Conservation (phyloP, 2,329 filamentous ascomycete species). For the Monilinia fructicola region DNA sequence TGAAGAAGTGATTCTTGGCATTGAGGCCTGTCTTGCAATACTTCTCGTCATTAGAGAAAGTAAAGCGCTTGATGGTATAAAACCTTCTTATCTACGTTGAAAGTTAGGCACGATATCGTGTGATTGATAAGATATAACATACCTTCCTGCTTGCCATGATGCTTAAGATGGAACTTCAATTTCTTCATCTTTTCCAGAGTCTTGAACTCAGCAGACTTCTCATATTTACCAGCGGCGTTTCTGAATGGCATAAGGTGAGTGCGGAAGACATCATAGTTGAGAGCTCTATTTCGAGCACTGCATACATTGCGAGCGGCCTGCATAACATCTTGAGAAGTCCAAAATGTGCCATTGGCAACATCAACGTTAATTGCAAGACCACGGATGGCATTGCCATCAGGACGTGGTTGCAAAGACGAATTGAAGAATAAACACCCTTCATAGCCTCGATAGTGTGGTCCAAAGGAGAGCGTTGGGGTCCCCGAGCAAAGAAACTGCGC, state of each 20-base stretch:
- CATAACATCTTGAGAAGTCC: conserved; percentile 50
- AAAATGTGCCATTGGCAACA: conserved; percentile 89
- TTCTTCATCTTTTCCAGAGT: conserved; percentile 54
- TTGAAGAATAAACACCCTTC: conserved; percentile 86
- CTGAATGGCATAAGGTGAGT: conserved; percentile 31
- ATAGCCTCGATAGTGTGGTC: conserved; percentile 70
- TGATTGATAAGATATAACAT: conserved; percentile 6
- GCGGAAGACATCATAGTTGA: conserved; percentile 33
- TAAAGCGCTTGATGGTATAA: conserved; percentile 54
- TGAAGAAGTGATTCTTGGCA: conserved; percentile 57
- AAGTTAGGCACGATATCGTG: conserved; percentile 12
- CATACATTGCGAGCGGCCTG: conserved; percentile 40
- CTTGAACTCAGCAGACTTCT: conserved; percentile 53
- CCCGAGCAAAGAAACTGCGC: conserved; percentile 70
- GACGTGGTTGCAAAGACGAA: conserved; percentile 64
- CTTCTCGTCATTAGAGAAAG: conserved; percentile 42
- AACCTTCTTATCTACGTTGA: conserved; percentile 44
- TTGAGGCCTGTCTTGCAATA: conserved; percentile 50
- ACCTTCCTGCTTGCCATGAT: conserved; percentile 49
- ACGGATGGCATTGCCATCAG: conserved; percentile 42
- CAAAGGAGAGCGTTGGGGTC: conserved; percentile 47
- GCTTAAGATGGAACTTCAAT: conserved; percentile 56
- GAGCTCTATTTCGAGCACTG: conserved; percentile 32
- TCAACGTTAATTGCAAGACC: conserved; percentile 84
- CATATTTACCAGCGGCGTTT: conserved; percentile 21